Percentiles rank a stretch among this genome's conserved stretches.
Evolutionary conservation across 73 alveolate genomes (phyloP).

Genomic region (Paramecium sexaurelia): DNA sequence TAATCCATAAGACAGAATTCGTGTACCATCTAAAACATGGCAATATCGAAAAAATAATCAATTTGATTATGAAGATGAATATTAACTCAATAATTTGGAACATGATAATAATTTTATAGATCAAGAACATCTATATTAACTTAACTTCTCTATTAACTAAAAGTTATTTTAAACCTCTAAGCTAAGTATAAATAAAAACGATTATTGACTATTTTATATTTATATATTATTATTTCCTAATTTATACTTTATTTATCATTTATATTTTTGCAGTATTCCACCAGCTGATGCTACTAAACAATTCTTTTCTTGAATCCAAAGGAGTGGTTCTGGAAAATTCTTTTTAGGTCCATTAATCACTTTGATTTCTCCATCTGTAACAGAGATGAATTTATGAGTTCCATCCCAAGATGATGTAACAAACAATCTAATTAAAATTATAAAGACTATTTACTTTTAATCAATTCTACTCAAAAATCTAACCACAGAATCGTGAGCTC

Average conservation of each 20-base stretch:
- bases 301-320: background rate
- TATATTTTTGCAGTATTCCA: background rate
- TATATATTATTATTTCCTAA: background rate
- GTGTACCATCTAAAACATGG: background rate
- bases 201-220: background rate
- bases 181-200: background rate
- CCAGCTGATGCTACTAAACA: conserved; percentile 5
- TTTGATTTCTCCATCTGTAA: background rate
- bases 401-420: conserved; percentile 53
- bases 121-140: conserved; percentile 10
- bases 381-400: background rate
- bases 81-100: background rate
- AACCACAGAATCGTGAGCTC: background rate
- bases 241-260: conserved; percentile 13
- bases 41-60: background rate
- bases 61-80: background rate
- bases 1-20: background rate
- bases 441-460: background rate
- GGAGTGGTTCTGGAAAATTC: conserved; percentile 26
- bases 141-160: background rate
- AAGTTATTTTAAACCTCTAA: conserved; percentile 27
- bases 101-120: conserved; percentile 23
- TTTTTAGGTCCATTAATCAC: conserved; percentile 6
- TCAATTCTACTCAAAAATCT: conserved; percentile 18
- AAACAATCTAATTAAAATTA: background rate